Evolutionary conservation across 2,329 filamentous ascomycete genomes (phyloP).

Genomic region (Rhinocladiella mackenziei): DNA sequence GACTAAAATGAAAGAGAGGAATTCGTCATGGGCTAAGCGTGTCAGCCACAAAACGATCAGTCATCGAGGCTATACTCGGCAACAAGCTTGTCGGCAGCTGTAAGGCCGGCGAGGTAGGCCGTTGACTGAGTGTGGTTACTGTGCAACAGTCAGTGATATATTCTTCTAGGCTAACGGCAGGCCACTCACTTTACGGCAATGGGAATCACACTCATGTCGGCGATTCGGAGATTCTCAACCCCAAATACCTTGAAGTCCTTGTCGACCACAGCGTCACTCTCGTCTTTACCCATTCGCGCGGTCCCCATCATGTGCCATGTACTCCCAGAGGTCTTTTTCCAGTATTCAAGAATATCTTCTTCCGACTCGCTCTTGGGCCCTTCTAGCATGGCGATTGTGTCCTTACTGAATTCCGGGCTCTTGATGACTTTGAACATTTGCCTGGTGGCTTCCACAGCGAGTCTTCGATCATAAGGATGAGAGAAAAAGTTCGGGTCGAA

Average conservation of each 20-base stretch:
- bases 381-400: slow-evolving; percentile 41
- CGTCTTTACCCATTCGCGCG: slow-evolving; percentile 53
- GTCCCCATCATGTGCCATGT: slow-evolving; percentile 58
- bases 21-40: too few species aligned
- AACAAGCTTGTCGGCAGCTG: slow-evolving; percentile 50
- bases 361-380: slow-evolving; percentile 49
- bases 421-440: slow-evolving; percentile 42
- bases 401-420: slow-evolving; percentile 45
- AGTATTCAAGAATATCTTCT: slow-evolving; percentile 51
- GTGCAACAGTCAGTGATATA: slow-evolving; percentile 3
- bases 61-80: slow-evolving; percentile 41
- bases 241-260: slow-evolving; percentile 39
- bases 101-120: slow-evolving; percentile 53
- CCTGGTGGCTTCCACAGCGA: slow-evolving; percentile 49
- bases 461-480: slow-evolving; percentile 53
- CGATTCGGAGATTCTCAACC: slow-evolving; percentile 39
- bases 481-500: slow-evolving; percentile 54
- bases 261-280: slow-evolving; percentile 48
- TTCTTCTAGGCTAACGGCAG: background rate
- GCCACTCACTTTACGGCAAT: slow-evolving; percentile 34
- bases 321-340: slow-evolving; percentile 43
- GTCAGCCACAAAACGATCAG: background rate
- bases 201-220: slow-evolving; percentile 44
- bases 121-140: slow-evolving; percentile 52
- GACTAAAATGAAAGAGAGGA: too few species aligned